A percentile compares a stretch with the other conserved stretches of the same genome.
These are phyloP conservation scores for Alternaria alternata DNA, from an alignment of 2,329 filamentous ascomycete genomes.

Conservation along the genomic window DNA sequence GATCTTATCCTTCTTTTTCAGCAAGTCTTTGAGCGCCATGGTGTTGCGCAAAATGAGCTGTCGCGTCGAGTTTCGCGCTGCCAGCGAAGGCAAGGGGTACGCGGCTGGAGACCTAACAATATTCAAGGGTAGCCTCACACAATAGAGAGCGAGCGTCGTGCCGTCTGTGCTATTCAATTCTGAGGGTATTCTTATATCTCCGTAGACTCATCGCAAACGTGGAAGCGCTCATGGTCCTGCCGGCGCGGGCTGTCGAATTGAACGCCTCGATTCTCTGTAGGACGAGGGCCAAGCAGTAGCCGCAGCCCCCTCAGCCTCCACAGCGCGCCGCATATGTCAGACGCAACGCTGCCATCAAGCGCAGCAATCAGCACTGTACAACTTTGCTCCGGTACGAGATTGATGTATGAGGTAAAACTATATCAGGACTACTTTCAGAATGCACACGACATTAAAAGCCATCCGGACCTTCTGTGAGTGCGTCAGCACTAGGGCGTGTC, in stretches of 20 bases:
- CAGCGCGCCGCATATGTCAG: slow-evolving; percentile 15
- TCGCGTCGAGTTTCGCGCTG: slow-evolving; percentile 19
- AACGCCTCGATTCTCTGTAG: slow-evolving; percentile 30
- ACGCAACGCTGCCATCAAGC: neutral
- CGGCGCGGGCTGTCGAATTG: slow-evolving; percentile 35
- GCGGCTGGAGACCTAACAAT: slow-evolving; percentile 19
- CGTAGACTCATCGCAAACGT: slow-evolving; percentile 34
- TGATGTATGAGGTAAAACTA: neutral
- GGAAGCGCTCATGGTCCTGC: slow-evolving; percentile 36
- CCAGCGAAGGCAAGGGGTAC: slow-evolving; percentile 23
- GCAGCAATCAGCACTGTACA: neutral
- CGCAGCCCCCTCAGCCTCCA: slow-evolving; percentile 41
- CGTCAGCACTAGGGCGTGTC: neutral
- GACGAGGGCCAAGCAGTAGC: slow-evolving; percentile 30
- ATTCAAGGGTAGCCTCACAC: slow-evolving; percentile 12
- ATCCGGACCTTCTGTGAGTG: neutral
- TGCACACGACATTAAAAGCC: neutral
- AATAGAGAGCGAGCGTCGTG: slow-evolving; percentile 10
- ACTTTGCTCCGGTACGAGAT: neutral
- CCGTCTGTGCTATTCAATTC: slow-evolving; percentile 31
- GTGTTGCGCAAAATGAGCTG: slow-evolving; percentile 32
- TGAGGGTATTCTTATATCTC: slow-evolving; percentile 45
- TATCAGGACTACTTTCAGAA: neutral
- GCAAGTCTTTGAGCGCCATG: slow-evolving; percentile 68
- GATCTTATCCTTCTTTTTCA: slow-evolving; percentile 70